Conservation (phyloP, 108 stramenopile genomes). For the Cylindrotheca fusiformis region DNA sequence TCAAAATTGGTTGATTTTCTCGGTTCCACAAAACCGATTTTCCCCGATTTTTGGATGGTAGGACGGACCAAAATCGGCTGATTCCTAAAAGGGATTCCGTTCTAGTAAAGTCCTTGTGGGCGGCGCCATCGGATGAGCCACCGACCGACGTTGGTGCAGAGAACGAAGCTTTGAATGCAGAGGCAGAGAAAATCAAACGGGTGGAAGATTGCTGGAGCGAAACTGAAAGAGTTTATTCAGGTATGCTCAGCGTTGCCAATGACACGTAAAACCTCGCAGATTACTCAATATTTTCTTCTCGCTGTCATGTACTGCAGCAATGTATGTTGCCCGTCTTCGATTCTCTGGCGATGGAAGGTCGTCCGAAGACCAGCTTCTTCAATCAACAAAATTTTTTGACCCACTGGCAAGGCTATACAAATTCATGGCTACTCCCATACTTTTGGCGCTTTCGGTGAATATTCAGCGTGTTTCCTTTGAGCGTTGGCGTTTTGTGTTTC, state of each 20-base stretch:
- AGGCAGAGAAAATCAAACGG: constrained; percentile 69
- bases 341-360: constrained; percentile 63
- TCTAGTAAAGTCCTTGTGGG: too few relatives aligned
- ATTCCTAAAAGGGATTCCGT: too few relatives aligned
- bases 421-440: constrained; percentile 88
- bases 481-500: too few relatives aligned
- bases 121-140: constrained; percentile 9
- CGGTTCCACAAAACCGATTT: too few relatives aligned
- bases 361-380: constrained; percentile 45
- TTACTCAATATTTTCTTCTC: not conserved
- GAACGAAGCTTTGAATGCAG: constrained; percentile 39
- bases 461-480: too few relatives aligned
- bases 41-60: too few relatives aligned
- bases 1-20: too few relatives aligned
- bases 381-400: constrained; percentile 64
- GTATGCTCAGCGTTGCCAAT: constrained; percentile 26
- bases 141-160: constrained; percentile 21
- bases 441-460: constrained; percentile 95
- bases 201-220: constrained; percentile 52
- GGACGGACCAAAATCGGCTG: too few relatives aligned
- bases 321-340: constrained; percentile 83
- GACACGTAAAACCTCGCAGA: not conserved
- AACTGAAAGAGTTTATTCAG: constrained; percentile 65
- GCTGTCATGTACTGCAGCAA: constrained; percentile 35
- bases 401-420: constrained; percentile 55